Evolutionary conservation across 1,139 yeast genomes (phyloP).

Genomic region (Taphrina flavorubra): DNA sequence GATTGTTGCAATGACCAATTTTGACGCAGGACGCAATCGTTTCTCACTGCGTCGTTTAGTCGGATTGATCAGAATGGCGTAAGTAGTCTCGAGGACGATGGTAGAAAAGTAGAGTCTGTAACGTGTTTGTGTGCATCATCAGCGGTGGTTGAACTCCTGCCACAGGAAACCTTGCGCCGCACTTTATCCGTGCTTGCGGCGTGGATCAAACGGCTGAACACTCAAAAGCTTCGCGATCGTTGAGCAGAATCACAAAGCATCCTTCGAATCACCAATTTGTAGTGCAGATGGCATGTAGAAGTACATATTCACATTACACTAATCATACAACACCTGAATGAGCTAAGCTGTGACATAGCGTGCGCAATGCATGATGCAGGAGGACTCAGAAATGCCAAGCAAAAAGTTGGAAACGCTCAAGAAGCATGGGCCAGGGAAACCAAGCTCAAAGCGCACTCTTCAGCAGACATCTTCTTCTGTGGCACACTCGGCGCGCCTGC

Average conservation of each 20-base stretch:
- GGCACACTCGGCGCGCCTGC: neutral
- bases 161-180: constrained; percentile 2
- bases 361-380: neutral
- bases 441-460: constrained; percentile 37
- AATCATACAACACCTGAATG: neutral
- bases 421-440: constrained; percentile 29
- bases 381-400: neutral
- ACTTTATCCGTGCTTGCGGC: neutral
- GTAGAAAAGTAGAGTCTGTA: neutral
- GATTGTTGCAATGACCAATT: too few relatives aligned
- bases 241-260: neutral
- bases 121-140: constrained; percentile 6
- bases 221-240: neutral
- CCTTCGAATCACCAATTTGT: too few relatives aligned
- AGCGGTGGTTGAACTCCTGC: constrained; percentile 5
- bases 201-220: neutral
- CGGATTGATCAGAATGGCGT: too few relatives aligned
- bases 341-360: neutral
- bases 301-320: neutral
- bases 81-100: too few relatives aligned
- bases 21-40: too few relatives aligned
- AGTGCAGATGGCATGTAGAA: neutral
- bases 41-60: too few relatives aligned
- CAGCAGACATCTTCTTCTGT: constrained; percentile 22
- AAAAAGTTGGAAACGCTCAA: neutral